Base-by-base conservation (phyloP, 345 rosid species). In the Anacardium occidentale region DNA sequence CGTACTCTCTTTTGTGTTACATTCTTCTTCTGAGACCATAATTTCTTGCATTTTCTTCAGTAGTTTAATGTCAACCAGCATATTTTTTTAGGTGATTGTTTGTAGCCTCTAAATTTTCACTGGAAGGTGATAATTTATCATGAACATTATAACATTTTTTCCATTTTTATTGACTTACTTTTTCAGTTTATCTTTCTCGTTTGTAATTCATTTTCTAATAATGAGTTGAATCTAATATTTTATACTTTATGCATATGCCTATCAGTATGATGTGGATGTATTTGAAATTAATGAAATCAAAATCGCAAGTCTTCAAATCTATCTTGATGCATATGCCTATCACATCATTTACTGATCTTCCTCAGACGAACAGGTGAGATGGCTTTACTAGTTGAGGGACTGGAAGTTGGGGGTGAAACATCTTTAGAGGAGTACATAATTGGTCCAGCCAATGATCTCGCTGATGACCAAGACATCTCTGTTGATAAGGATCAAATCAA, bases 341-440 rank as follows among this genome's bases (percentile, higher is more conserved):
- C 9, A 37, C n/a, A 25, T 13, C 4, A 40, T 70, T 48, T 66
- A 60, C 68, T 69, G 69, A 78, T 73, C 50, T 63, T 78, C 69
- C 66, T 75, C 6, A 53, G 62, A 48, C 82, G 61, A 66, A 83
- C 96, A 95, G 99, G 99, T 86, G 99, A 95, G 88, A 86, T 92
- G 98, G 97, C 98, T 77, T 85, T 95, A 79, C 83, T 93, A 81
- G 94, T 89, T 24, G 99, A 95, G 84, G 99, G 99, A 48, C 91
- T 95, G 69, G 91, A 89, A 55, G 81, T 90, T 44, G 99, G 99
- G 47, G 84, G 82, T 75, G 98, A 95, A 37, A 85, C 91, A 51
- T 89, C 96, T 8, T 77, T 91, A 74, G 96, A 95, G 87, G 92
- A 95, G 73, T 95, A 95, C 75, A 83, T 95, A 70, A 91, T 95